Evolutionary conservation across 257 asterid species (phyloP).

Genomic region (Penstemon newberryi): DNA sequence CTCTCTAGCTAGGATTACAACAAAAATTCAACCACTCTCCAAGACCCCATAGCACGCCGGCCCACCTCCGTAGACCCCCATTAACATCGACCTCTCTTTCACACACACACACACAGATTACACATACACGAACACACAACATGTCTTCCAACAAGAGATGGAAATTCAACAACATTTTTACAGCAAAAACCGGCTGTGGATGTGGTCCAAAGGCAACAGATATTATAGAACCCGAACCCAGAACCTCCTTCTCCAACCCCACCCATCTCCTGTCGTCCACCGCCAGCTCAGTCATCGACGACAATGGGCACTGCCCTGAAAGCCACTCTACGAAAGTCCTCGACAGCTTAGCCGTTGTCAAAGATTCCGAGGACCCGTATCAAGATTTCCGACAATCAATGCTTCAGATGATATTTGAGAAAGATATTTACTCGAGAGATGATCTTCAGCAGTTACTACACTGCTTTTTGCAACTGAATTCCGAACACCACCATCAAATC

Average conservation of each 20-base stretch:
- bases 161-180: slow-evolving; percentile 42
- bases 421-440: slow-evolving; percentile 42
- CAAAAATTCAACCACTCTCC: neutral
- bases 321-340: slow-evolving; percentile 34
- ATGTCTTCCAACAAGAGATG: slow-evolving; percentile 44
- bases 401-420: slow-evolving; percentile 75
- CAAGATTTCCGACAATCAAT: slow-evolving; percentile 72
- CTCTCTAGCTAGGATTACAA: neutral
- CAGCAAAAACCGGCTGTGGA: slow-evolving; percentile 40
- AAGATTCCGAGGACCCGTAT: slow-evolving; percentile 69
- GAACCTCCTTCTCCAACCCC: slow-evolving; percentile 21
- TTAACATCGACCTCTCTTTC: neutral
- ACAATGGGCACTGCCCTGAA: slow-evolving; percentile 29
- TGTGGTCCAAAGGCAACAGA: slow-evolving; percentile 52
- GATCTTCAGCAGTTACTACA: slow-evolving; percentile 70
- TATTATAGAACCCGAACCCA: slow-evolving; percentile 41
- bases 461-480: slow-evolving; percentile 60
- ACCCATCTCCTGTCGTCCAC: slow-evolving; percentile 31
- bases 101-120: no score
- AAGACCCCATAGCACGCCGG: neutral
- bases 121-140: neutral
- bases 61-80: neutral
- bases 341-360: slow-evolving; percentile 60
- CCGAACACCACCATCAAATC: slow-evolving; percentile 51
- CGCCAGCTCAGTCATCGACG: slow-evolving; percentile 26